Base-by-base conservation (phyloP, 1,139 yeast species). In the Diutina ranongensis region DNA sequence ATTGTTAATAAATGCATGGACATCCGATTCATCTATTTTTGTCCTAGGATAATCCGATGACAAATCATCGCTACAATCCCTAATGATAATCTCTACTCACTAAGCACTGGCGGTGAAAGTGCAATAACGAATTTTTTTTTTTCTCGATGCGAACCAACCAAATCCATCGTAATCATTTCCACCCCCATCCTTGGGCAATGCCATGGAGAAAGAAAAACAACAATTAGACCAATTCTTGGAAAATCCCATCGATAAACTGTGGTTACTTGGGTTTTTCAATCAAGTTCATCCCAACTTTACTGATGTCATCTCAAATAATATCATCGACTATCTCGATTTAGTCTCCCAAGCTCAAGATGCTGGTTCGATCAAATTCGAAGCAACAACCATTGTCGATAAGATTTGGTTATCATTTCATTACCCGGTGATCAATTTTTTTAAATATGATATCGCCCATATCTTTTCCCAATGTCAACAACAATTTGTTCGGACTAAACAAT, bases 331-430 rank as follows among this genome's bases (percentile, higher is more conserved):
- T 48, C 60, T 70, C 40, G n/a, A n/a, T n/a, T n/a, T n/a, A n/a
- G n/a, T n/a, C n/a, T n/a, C n/a, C n/a, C n/a, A n/a, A n/a, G n/a
- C n/a, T n/a, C 51, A 12, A 12, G 31, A 8, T 8, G 31, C 31
- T 12, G 12, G 10, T 8, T 8, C 40, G 38, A 40, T 35, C 7
- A 44, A 41, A 2, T 27, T 13, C 34, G 15, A 31, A 4, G 34
- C 34, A 5, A 31, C 31, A 27, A 8, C 31, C 8, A 8, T 55
- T 21, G 59, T 80, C 21, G 81, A 77, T 44, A 53, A 58, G 4
- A 57, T 78, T 19, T 82, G 88, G 88, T 56, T 66, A 22, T 75
- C 76, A 15, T 71, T 81, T 54, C 83, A 79, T 53, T 78, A 79
- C 52, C 86, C 86, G 1, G 70, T 77, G 1, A 68, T 80, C 49